A percentile compares a stretch with the other conserved stretches of the same genome.
Conservation (phyloP, 192 early-diverging fungal species). For the Coemansia sp. region DNA sequence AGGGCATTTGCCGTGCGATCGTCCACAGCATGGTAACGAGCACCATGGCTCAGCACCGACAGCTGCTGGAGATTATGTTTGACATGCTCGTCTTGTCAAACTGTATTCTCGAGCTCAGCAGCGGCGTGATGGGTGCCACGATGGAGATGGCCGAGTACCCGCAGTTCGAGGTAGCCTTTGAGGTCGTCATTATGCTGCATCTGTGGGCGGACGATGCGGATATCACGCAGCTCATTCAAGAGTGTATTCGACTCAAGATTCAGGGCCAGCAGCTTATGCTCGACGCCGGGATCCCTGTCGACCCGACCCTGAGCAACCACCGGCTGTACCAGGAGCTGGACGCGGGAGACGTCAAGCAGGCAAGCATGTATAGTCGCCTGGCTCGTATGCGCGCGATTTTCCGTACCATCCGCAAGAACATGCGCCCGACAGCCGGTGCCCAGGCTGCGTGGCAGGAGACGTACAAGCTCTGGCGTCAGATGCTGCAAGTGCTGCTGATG, state of each 20-base stretch:
- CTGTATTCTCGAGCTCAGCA: slow-evolving; percentile 73
- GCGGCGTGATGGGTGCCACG: slow-evolving; percentile 59
- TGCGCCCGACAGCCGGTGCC: slow-evolving; percentile 48
- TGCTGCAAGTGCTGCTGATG: slow-evolving; percentile 53
- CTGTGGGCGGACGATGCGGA: slow-evolving; percentile 64
- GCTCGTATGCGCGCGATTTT: slow-evolving; percentile 54
- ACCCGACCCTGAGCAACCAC: slow-evolving; percentile 77
- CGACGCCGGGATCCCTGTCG: slow-evolving; percentile 64
- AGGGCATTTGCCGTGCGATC: slow-evolving; percentile 51
- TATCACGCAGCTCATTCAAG: slow-evolving; percentile 40
- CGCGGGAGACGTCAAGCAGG: slow-evolving; percentile 76
- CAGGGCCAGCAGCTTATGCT: slow-evolving; percentile 51
- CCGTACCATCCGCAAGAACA: slow-evolving; percentile 53
- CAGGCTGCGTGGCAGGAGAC: slow-evolving; percentile 56
- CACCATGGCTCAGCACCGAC: slow-evolving; percentile 49
- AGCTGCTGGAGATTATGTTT: slow-evolving; percentile 52
- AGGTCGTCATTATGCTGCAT: slow-evolving; percentile 66
- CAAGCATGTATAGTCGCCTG: slow-evolving; percentile 45
- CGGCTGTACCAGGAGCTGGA: slow-evolving; percentile 86
- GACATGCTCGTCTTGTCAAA: slow-evolving; percentile 68
- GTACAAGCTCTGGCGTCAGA: slow-evolving; percentile 56
- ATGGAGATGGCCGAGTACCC: slow-evolving; percentile 55
- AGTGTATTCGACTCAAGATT: slow-evolving; percentile 46
- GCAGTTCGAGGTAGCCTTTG: slow-evolving; percentile 59
- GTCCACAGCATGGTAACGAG: slow-evolving; percentile 57